A percentile compares a stretch with the other conserved stretches of the same genome.
phyloP scores from a whole-genome alignment of 192 early-diverging fungal species.

The Jimgerdemannia lactiflua region DNA sequence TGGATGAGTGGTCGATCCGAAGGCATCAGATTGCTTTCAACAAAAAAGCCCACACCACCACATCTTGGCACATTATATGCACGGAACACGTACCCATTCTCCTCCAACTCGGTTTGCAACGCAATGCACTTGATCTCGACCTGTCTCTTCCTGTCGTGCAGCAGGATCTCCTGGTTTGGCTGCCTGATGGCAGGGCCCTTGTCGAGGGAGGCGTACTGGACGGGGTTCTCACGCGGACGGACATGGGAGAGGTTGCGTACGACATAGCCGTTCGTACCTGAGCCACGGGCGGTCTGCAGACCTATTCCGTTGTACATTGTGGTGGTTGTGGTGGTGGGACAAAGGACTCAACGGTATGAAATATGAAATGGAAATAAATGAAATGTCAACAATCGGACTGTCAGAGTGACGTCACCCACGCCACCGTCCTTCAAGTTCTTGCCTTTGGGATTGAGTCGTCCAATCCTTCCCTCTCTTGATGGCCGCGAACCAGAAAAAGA shows the following conservation, averaged over 20 bases:
- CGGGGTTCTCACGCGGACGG: conserved; percentile 40
- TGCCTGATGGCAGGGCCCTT: conserved; percentile 36
- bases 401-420: neutral
- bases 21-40: neutral
- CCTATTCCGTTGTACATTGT: conserved; percentile 81
- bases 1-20: neutral
- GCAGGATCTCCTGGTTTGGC: conserved; percentile 76
- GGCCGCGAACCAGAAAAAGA: neutral
- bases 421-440: neutral
- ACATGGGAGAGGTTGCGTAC: conserved; percentile 84
- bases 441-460: neutral
- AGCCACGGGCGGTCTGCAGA: conserved; percentile 73
- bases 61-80: neutral
- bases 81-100: conserved; percentile 47
- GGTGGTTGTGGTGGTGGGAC: neutral
- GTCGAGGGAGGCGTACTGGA: conserved; percentile 17
- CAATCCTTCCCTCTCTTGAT: neutral
- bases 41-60: neutral
- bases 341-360: neutral
- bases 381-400: neutral
- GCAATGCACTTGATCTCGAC: conserved; percentile 84
- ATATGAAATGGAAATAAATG: no score
- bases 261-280: conserved; percentile 96
- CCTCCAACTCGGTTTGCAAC: conserved; percentile 79
- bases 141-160: conserved; percentile 85